Evolutionary conservation across 768 basidiomycete species (phyloP), one percentile per base, ranked within the genome.

Genomic region (Termitomyces sp.): DNA sequence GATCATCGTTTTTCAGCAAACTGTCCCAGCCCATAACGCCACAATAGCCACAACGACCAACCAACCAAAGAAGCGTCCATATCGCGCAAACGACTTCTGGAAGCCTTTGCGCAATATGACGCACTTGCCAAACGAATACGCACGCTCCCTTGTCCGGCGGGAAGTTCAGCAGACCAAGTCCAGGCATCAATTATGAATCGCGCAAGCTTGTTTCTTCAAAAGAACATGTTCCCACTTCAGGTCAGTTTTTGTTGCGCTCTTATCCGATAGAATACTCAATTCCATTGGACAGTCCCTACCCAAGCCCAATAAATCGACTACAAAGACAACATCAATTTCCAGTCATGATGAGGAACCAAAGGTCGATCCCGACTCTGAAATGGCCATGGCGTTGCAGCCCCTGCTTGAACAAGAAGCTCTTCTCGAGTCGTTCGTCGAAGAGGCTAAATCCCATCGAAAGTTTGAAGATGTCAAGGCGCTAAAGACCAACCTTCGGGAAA

Each of bases 381-480:
- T 91, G 21, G 92, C 93, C 3, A 76, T 81, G 42, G 73, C 78
- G 7, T 73, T 98, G 16, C 94, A 98, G 63, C 94, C 94, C 2
- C 73, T 98, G 12, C 79, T 98, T 16, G 94, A 98, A 71, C 96
- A 98, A 70, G 96, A 99, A 70, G 87, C 89, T 2, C 78, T 98
- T 46, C 79, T 99, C 19, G 91, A 95, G 70, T 80, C 85, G 2
- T 98, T 94, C 65, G 83, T 98, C 8, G 86, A 89, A 62, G 94
- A 98, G 68, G 96, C 96, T 6, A 88, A 86, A 70, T 80, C 85
- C 2, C 88, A 88, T 62, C 79, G 96, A 42, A 98, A 98, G 72
- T 98, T 98, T 61, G 96, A 98, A 70, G 97, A 99, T 66, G 89
- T 89, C 14, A 89, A 89, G 70, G 89, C 88, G 3, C 74, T 99